A percentile compares a stretch with the other conserved stretches of the same genome.
These are phyloP conservation scores for Globisporangium orthogonon DNA, from an alignment of 352 stramenopile genomes.

Conservation along the genomic window DNA sequence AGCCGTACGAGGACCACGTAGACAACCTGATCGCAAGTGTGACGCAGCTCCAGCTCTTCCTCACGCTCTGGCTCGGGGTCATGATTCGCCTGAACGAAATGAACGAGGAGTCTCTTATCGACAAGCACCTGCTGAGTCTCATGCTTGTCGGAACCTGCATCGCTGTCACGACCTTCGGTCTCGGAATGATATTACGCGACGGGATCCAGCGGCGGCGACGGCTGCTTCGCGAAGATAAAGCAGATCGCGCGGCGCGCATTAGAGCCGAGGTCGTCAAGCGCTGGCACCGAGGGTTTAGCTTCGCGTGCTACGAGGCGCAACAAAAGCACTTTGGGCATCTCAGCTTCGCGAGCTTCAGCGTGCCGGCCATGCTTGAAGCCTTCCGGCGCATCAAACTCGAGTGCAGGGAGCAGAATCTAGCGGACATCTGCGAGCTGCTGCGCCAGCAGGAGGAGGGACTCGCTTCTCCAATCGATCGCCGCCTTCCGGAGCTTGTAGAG, in stretches of 20 bases:
- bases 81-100: constrained; percentile 67
- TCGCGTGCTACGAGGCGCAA: constrained; percentile 45
- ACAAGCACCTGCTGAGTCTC: constrained; percentile 51
- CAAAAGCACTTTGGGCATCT: constrained; percentile 28
- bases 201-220: constrained; percentile 37
- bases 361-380: constrained; percentile 45
- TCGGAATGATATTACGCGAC: constrained; percentile 57
- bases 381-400: constrained; percentile 29
- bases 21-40: constrained; percentile 72
- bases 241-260: constrained; percentile 33
- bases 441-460: constrained; percentile 16
- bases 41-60: constrained; percentile 71
- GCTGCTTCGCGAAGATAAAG: constrained; percentile 30
- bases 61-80: constrained; percentile 76
- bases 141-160: constrained; percentile 60
- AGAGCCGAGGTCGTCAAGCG: constrained; percentile 24
- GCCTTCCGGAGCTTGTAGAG: constrained; percentile 23
- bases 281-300: constrained; percentile 55
- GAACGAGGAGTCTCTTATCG: constrained; percentile 57
- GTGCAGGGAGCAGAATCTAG: constrained; percentile 7
- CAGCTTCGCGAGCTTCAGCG: constrained; percentile 39
- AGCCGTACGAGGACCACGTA: constrained; percentile 63
- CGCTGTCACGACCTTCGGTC: constrained; percentile 49
- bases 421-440: constrained; percentile 14
- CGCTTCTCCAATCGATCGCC: constrained; percentile 4